Evolutionary conservation across 2,329 filamentous ascomycete species (phyloP), one percentile per base, ranked within the genome.

Genomic region (Talaromyces sp.): DNA sequence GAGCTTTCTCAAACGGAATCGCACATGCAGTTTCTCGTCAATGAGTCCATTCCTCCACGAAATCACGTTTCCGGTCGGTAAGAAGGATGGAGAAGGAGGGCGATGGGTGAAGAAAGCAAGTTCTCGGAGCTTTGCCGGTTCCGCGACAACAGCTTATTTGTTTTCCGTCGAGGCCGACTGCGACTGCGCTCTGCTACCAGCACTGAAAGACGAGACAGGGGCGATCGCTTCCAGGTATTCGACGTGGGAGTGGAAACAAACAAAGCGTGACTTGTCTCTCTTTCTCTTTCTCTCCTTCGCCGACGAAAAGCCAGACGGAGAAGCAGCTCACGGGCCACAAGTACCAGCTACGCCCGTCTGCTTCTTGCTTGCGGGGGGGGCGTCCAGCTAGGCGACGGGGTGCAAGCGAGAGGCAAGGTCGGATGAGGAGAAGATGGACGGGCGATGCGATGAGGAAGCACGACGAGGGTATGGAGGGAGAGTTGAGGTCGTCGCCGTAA

Each of bases 41-140:
- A 43, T 49, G 41, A 24, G 57, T 58, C 59, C 59, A 61, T 61
- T 24, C 59, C 59, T 58, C 24, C 49, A 21, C 26, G 3, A 26
- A 21, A 52, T 29, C 24, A 14, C 26, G 49, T 52, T 52, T 21
- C 13, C 13, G 26, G 26, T 13, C 26, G 49, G 24, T 29, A n/a
- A n/a, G 49, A 13, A 27, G 49, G 24, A 29, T 29, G 13, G 49
- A 24, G 11, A n/a, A 51, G 4, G 49, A 9, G 17, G 49, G 19
- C 11, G 24, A 26, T 29, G 49, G 5, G 49, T 21, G 43, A 46
- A 46, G 43, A 46, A 24, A 46, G 43, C 41, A 21, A 19, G 43
- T 9, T 19, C 43, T 46, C 43, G 19, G 43, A 46, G 43, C 43
- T 46, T 46, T 24, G 43, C 43, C 43, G 19, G 11, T 46, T 19